phyloP scores from a whole-genome alignment of 495 filamentous ascomycete species.

The Lasiosphaeria hispida region DNA sequence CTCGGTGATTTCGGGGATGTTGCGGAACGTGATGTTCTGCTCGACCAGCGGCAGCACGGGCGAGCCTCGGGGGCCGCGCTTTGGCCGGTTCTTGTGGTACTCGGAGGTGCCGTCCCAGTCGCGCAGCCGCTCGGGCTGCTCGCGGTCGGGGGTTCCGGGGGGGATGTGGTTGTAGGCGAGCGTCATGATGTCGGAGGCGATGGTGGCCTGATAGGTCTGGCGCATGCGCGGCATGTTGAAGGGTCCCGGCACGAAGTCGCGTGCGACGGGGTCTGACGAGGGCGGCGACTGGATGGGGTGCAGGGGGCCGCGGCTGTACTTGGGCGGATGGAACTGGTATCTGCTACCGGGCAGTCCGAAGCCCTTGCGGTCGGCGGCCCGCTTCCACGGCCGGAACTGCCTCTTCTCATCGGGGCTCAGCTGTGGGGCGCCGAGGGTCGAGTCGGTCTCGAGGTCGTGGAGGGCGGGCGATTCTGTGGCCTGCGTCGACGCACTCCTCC shows the following conservation, averaged over 20 bases:
- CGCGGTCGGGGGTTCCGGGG: conserved; percentile 61
- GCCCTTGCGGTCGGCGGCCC: conserved; percentile 39
- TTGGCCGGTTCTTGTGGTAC: conserved; percentile 86
- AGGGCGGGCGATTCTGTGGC: conserved; percentile 25
- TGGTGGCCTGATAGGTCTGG: conserved; percentile 83
- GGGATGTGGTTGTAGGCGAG: conserved; percentile 76
- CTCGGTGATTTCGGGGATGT: conserved; percentile 76
- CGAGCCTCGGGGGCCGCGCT: conserved; percentile 73
- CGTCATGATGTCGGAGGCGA: conserved; percentile 86
- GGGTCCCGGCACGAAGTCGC: conserved; percentile 87
- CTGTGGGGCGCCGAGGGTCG: conserved; percentile 33
- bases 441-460: conserved; percentile 40
- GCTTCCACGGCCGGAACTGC: conserved; percentile 40
- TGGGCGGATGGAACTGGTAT: conserved; percentile 89
- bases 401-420: conserved; percentile 33
- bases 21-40: conserved; percentile 76
- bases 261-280: conserved; percentile 79
- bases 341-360: conserved; percentile 38
- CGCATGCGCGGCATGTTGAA: conserved; percentile 85
- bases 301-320: conserved; percentile 89
- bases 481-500: conserved; percentile 40
- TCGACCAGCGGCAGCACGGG: conserved; percentile 65
- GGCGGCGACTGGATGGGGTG: conserved; percentile 86
- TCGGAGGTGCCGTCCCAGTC: conserved; percentile 86
- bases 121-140: conserved; percentile 65